Evolutionary conservation across 2,329 filamentous ascomycete genomes (phyloP).

Genomic region (Hymenoscyphus occultus): DNA sequence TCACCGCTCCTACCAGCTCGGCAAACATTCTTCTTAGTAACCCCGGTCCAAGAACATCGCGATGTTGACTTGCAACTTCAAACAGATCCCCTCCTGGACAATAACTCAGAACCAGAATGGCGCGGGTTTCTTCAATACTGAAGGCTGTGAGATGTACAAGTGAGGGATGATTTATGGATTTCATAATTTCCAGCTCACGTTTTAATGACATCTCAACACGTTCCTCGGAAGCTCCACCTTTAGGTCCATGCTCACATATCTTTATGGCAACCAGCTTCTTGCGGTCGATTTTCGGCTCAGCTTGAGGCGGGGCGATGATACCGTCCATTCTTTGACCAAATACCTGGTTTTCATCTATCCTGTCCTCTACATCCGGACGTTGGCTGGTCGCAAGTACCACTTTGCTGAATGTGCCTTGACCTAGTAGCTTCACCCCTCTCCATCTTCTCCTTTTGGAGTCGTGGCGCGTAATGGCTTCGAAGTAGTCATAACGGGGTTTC

Average conservation of each 20-base stretch:
- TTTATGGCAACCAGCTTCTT: conserved; percentile 90
- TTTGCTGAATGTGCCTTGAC: conserved; percentile 92
- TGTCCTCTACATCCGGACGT: conserved; percentile 48
- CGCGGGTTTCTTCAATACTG: conserved; percentile 77
- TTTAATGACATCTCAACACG: conserved; percentile 91
- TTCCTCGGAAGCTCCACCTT: conserved; percentile 88
- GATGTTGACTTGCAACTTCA: conserved; percentile 76
- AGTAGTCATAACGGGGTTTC: conserved; percentile 55
- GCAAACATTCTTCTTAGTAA: conserved; percentile 84
- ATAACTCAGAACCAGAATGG: conserved; percentile 84
- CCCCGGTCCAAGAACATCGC: conserved; percentile 61
- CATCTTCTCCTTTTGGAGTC: conserved; percentile 73
- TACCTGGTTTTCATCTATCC: conserved; percentile 38
- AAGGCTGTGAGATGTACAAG: conserved; percentile 90
- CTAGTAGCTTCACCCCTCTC: conserved; percentile 75
- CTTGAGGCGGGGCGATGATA: conserved; percentile 32
- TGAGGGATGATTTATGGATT: conserved; percentile 81
- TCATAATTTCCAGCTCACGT: conserved; percentile 92
- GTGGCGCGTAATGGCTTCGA: conserved; percentile 64
- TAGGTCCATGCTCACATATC: conserved; percentile 90
- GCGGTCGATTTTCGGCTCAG: conserved; percentile 52
- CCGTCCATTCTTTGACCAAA: conserved; percentile 31
- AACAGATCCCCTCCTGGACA: conserved; percentile 94
- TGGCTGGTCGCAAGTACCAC: conserved; percentile 89
- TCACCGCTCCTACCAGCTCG: conserved; percentile 80